phyloP scores from a whole-genome alignment of 331 rosid genomes.

The Rosa hybrid region DNA sequence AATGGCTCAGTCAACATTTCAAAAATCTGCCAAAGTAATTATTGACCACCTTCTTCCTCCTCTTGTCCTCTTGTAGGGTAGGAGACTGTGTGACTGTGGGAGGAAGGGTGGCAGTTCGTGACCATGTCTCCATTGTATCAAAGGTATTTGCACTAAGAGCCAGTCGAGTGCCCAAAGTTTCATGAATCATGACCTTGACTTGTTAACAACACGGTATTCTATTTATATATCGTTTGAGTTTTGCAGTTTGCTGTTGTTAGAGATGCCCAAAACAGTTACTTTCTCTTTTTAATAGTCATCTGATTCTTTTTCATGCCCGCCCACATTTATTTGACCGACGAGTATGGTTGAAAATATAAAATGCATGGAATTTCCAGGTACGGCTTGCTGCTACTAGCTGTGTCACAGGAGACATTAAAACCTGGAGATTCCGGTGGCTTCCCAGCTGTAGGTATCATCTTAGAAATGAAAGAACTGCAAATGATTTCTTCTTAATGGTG shows the following conservation, averaged over 20 bases:
- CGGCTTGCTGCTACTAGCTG: conserved; percentile 81
- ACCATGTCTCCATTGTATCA: conserved; percentile 73
- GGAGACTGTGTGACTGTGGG: conserved; percentile 89
- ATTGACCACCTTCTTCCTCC: conserved; percentile 17
- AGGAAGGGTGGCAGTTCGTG: conserved; percentile 89
- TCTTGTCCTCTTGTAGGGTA: conserved; percentile 54
- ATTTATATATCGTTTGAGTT: background rate
- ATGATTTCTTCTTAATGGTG: background rate
- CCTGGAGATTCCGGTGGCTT: conserved; percentile 96
- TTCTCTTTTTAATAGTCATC: background rate
- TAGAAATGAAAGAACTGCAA: background rate
- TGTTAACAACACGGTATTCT: background rate
- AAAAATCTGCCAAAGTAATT: conserved; percentile 18
- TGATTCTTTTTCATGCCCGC: background rate
- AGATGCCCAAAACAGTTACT: background rate
- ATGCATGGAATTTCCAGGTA: conserved; percentile 49
- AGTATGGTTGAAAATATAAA: conserved; percentile 21
- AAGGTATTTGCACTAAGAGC: conserved; percentile 43
- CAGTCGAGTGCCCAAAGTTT: background rate
- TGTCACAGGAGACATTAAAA: conserved; percentile 74
- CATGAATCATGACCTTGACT: background rate
- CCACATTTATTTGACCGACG: background rate
- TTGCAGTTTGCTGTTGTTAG: background rate
- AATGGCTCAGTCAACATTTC: conserved; percentile 18
- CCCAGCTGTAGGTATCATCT: conserved; percentile 73